Conservation (phyloP, 129 eudicot species). For the Cynara cardunculus region DNA sequence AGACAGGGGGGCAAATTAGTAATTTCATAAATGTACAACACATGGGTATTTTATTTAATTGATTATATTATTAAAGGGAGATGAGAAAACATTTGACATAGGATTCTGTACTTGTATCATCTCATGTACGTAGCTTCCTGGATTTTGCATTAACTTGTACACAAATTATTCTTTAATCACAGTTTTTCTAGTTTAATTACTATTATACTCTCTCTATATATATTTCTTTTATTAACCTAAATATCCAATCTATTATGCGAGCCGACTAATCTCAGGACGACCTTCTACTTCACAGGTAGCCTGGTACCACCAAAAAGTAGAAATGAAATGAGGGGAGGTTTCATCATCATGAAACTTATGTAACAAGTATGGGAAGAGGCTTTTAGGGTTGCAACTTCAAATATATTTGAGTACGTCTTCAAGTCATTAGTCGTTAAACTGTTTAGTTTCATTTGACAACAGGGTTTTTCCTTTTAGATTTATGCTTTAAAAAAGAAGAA, state of each 20-base stretch:
- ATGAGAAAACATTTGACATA: slow-evolving; percentile 31
- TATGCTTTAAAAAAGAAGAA: no score
- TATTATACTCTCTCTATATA: no score
- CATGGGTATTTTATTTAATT: slow-evolving; percentile 29
- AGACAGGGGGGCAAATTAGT: slow-evolving; percentile 8
- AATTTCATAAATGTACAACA: background rate
- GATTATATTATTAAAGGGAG: slow-evolving; percentile 12
- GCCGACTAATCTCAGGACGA: no score
- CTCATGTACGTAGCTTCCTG: slow-evolving; percentile 23
- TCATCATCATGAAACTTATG: background rate
- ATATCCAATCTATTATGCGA: no score
- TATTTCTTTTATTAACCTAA: no score
- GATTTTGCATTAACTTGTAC: slow-evolving; percentile 19
- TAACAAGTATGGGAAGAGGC: background rate
- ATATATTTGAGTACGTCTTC: no score
- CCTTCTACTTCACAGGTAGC: no score
- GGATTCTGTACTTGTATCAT: slow-evolving; percentile 24
- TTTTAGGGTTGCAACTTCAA: background rate
- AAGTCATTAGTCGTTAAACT: no score
- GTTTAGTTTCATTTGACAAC: no score
- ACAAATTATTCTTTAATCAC: background rate
- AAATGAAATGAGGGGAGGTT: background rate
- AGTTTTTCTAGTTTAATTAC: background rate
- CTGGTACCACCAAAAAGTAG: no score
- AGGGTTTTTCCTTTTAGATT: no score